Evolutionary conservation across 306 rosid genomes (phyloP), one percentile per base, ranked within the genome.

Genomic region (Sindora glabra): DNA sequence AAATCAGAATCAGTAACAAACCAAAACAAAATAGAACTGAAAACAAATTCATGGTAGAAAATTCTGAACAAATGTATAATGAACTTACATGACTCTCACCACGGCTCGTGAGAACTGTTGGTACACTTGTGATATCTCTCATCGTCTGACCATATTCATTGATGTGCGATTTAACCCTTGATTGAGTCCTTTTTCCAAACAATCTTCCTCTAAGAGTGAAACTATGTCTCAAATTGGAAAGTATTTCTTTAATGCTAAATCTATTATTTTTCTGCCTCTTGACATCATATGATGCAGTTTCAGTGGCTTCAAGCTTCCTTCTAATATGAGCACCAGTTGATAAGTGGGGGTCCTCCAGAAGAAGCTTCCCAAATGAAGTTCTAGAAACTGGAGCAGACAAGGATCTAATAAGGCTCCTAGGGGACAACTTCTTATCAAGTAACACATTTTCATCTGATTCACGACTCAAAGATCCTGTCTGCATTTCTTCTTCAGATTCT

Each of bases 331-430:
- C 99, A 22, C 95, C 99, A 1, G 99, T 89, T 64, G 89, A 67
- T 68, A 89, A 37, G 53, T 82, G 96, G 49, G 95, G 85, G 63
- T 94, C 96, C 82, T 89, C 97, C n/a, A 94, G 76, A 73, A 94
- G 99, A 72, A 94, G 99, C 79, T 89, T 94, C 71, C 99, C 97
- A 73, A 94, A 94, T 42, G 99, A 86, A 24, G 97, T 89, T 68
- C 99, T 95, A 25, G 97, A 69, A 47, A 94, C 97, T 19, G 99
- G 99, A 25, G 99, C 97, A 9, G 99, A 94, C 64, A 94, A 67
- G 50, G 99, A 94, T 59, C 99, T 83, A 23, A 84, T 67, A 32
- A 94, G 97, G 77, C 82, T 89, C 76, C 86, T 80, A 12, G 97
- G 99, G 59, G 97, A 82, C 76, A 78, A 49, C 37, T 83, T 95